These are phyloP conservation scores for Allium cepa DNA, from an alignment of 106 monocot species.

Conservation along the genomic window DNA sequence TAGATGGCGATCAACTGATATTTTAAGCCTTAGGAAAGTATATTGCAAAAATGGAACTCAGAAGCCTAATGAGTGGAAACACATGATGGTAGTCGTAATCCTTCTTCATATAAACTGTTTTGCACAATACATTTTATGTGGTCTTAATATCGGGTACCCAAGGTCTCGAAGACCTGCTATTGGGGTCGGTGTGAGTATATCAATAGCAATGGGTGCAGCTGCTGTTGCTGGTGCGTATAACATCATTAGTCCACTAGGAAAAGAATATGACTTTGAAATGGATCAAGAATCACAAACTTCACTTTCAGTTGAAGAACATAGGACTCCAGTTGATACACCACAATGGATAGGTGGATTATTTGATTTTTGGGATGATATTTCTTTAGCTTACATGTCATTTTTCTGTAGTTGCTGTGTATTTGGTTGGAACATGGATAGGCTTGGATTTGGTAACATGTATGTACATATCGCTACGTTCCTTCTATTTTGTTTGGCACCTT, in stretches of 20 bases:
- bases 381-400: constrained; percentile 12
- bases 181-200: constrained; percentile 5
- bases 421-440: constrained; percentile 20
- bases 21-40: constrained; percentile 4
- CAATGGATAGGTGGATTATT: constrained; percentile 13
- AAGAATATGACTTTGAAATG: constrained; percentile 9
- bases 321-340: background rate
- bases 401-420: constrained; percentile 17
- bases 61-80: constrained; percentile 19
- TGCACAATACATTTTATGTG: constrained; percentile 17
- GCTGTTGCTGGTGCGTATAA: constrained; percentile 15
- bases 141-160: constrained; percentile 12
- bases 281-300: constrained; percentile 8
- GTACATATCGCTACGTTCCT: constrained; percentile 10
- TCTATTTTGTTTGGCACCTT: constrained; percentile 17
- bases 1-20: constrained; percentile 10
- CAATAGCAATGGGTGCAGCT: constrained; percentile 4
- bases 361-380: constrained; percentile 17
- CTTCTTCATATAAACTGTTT: constrained; percentile 23
- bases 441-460: constrained; percentile 19
- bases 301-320: constrained; percentile 1
- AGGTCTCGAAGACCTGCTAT: constrained; percentile 9
- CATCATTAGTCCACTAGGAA: constrained; percentile 15
- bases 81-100: constrained; percentile 12
- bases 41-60: constrained; percentile 19